phyloP scores from a whole-genome alignment of 2,329 filamentous ascomycete genomes.

The Beauveria australis region DNA sequence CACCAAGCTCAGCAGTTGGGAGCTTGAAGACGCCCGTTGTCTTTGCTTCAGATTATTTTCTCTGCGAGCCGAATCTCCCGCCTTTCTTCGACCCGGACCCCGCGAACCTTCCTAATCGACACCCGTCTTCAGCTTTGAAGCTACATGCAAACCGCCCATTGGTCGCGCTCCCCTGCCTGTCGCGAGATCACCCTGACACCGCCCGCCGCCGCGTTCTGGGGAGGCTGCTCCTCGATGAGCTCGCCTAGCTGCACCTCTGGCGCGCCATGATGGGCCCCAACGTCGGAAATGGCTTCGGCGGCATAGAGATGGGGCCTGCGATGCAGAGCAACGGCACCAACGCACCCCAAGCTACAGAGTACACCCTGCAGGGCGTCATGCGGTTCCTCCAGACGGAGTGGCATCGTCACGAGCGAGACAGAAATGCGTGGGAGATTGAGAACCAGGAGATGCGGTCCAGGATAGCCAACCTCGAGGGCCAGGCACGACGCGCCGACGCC shows the following conservation, averaged over 20 bases:
- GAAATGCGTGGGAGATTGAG: conserved; percentile 98
- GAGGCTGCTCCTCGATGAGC: conserved; percentile 28
- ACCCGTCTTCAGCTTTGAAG: neutral
- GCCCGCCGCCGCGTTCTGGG: conserved; percentile 10
- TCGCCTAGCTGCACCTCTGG: conserved; percentile 24
- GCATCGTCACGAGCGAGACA: conserved; percentile 95
- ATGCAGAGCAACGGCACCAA: conserved; percentile 39
- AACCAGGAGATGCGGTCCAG: conserved; percentile 97
- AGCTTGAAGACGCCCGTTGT: conserved; percentile 2
- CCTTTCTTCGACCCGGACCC: neutral
- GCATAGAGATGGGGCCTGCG: conserved; percentile 36
- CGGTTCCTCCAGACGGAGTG: conserved; percentile 98
- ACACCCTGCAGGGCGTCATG: conserved; percentile 76
- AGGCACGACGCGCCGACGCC: conserved; percentile 76
- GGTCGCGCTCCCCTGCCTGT: conserved; percentile 17
- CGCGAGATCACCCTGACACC: conserved; percentile 12
- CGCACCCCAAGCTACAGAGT: conserved; percentile 52
- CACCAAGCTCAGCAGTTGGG: conserved; percentile 11
- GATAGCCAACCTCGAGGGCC: conserved; percentile 89
- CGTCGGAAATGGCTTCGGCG: conserved; percentile 37
- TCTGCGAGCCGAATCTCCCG: neutral
- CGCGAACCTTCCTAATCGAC: neutral
- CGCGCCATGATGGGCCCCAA: conserved; percentile 35
- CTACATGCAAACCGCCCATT: conserved; percentile 12
- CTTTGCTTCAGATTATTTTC: neutral